These are phyloP conservation scores for Apostasia ramifera DNA, from an alignment of 106 monocot genomes.

Conservation along the genomic window DNA sequence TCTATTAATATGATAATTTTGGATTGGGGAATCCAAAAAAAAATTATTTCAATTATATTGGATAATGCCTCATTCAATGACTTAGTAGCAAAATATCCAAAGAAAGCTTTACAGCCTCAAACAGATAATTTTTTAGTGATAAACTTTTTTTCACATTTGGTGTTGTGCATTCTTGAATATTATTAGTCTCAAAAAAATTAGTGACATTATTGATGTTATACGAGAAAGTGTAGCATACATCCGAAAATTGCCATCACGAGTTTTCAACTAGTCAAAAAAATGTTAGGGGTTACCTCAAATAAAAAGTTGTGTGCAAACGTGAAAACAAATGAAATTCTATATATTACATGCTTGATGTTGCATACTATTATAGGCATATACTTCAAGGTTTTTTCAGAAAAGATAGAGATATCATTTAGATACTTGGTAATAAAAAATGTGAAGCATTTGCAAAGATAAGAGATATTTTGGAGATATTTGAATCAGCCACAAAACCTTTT, in stretches of 20 bases:
- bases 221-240: not conserved
- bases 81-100: not conserved
- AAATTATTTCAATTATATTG: not conserved
- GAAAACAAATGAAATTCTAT: not conserved
- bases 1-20: not conserved
- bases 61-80: constrained; percentile 10
- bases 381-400: too few species aligned
- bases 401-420: not conserved
- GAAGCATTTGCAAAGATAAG: not conserved
- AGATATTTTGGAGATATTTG: not conserved
- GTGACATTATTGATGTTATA: not conserved
- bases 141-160: constrained; percentile 9
- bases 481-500: not conserved
- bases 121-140: not conserved
- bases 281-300: not conserved
- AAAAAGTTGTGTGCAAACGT: not conserved
- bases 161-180: constrained; percentile 17
- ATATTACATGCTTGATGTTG: constrained; percentile 1
- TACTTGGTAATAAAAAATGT: not conserved
- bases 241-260: not conserved
- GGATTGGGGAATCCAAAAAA: constrained; percentile 3
- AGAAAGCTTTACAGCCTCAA: not conserved
- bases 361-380: not conserved
- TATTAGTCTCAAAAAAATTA: constrained; percentile 2
- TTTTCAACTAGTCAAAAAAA: not conserved